These are phyloP conservation scores for Rehmannia glutinosa DNA, from an alignment of 257 asterid species.

Conservation along the genomic window DNA sequence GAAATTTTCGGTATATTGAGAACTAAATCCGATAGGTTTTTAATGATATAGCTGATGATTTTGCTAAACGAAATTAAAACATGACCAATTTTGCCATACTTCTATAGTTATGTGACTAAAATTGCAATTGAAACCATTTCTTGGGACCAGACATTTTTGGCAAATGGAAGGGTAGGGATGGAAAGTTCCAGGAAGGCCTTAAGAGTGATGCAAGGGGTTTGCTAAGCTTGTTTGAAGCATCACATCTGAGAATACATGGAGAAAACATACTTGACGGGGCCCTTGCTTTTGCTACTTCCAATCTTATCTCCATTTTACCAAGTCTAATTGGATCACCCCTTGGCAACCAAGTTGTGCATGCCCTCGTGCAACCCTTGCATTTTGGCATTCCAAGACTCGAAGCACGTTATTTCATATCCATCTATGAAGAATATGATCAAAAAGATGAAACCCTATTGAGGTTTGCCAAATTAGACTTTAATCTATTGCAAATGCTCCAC, in stretches of 20 bases:
- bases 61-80: too few species aligned
- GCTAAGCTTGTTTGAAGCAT: slow-evolving; percentile 10
- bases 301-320: slow-evolving; percentile 2
- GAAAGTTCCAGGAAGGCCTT: too few species aligned
- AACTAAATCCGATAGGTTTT: too few species aligned
- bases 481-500: slow-evolving; percentile 12
- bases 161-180: not conserved
- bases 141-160: slow-evolving; percentile 4
- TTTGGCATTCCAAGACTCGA: too few species aligned
- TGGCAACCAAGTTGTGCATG: not conserved
- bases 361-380: not conserved
- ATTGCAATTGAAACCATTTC: too few species aligned
- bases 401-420: not conserved
- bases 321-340: not conserved
- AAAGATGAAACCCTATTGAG: not conserved
- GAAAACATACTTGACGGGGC: slow-evolving; percentile 25
- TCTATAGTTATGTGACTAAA: too few species aligned
- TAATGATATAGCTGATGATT: too few species aligned
- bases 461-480: slow-evolving; percentile 28
- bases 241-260: too few species aligned
- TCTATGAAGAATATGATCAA: slow-evolving; percentile 10
- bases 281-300: slow-evolving; percentile 1
- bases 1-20: too few species aligned
- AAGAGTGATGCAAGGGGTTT: slow-evolving; percentile 5
- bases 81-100: too few species aligned